Evolutionary conservation across 2,329 filamentous ascomycete genomes (phyloP), one percentile per base, ranked within the genome.

Genomic region (Penicillium frequentans): DNA sequence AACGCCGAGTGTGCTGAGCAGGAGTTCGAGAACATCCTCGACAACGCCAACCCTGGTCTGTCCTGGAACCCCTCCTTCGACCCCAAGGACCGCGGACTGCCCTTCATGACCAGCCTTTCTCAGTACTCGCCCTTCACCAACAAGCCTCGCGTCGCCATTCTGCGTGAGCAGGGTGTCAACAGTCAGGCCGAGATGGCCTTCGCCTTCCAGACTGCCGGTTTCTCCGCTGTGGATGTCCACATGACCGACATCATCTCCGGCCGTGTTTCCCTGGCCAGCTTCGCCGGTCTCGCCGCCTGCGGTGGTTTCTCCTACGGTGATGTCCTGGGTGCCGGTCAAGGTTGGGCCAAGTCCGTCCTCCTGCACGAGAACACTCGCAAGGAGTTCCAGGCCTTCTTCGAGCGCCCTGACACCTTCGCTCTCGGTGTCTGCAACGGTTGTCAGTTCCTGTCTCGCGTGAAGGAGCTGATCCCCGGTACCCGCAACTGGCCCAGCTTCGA

Each of bases 161-260:
- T 99, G 23, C 85, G 95, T 70, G 95, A 98, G 75, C 92, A 97
- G 74, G 95, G 95, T 73, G 91, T 96, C 64, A 98, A 99, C 77
- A 91, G 93, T 43, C 86, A 97, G 68, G 88, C 91, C n/a, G 95
- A 99, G 75, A 96, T 99, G 91, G 95, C 95, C 1, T 98, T 96
- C 70, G 92, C 93, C 49, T 98, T 98, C 82, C 87, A 89, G 63
- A 87, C 87, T 35, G 93, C 95, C 44, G 93, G 93, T 37, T 98
- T 98, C 78, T 88, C 92, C 49, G 86, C 93, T 14, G 85, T 98
- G 47, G 93, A 99, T 70, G 89, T 98, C 1, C 93, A 97, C 81
- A 98, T 99, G 95, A 95, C 90, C 3, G 93, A 98, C 68, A 82
- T 89, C 49, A 87, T 98, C 55, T 86, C 91, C 24, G 86, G 86